A percentile compares a stretch with the other conserved stretches of the same genome.
phyloP scores from a whole-genome alignment of 345 rosid species.

The Lagerstroemia speciosa region DNA sequence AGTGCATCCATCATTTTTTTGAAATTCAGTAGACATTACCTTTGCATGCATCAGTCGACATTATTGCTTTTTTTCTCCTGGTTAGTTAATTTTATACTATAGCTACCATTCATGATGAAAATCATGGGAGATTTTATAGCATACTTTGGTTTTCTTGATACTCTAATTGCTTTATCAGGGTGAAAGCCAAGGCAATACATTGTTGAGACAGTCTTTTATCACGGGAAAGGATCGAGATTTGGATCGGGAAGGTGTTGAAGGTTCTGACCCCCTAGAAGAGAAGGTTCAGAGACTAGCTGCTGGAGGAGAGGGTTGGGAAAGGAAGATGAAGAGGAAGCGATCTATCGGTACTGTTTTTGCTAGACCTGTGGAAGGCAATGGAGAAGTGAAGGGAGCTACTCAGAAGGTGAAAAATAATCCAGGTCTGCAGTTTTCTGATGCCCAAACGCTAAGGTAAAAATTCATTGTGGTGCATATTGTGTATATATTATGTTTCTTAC shows the following conservation, averaged over 20 bases:
- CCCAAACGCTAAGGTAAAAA: slow-evolving; percentile 36
- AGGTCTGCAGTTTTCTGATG: slow-evolving; percentile 27
- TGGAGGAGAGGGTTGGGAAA: slow-evolving; percentile 60
- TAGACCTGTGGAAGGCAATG: slow-evolving; percentile 35
- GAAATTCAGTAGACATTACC: neutral
- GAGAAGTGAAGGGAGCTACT: slow-evolving; percentile 25
- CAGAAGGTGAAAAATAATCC: slow-evolving; percentile 34
- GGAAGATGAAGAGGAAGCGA: slow-evolving; percentile 45
- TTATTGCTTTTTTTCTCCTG: neutral
- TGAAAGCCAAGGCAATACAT: slow-evolving; percentile 28
- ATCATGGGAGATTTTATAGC: neutral
- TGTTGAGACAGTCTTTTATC: slow-evolving; percentile 25
- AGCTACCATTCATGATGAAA: neutral
- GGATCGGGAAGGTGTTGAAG: slow-evolving; percentile 29
- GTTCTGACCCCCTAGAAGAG: slow-evolving; percentile 37
- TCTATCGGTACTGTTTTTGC: slow-evolving; percentile 32
- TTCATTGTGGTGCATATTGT: neutral
- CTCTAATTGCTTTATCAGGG: slow-evolving; percentile 19
- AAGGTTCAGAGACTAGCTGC: slow-evolving; percentile 40
- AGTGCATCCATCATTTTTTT: neutral
- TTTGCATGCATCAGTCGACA: neutral
- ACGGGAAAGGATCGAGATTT: slow-evolving; percentile 39
- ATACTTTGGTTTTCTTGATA: neutral
- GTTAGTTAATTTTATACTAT: neutral
- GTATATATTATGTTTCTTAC: neutral